These are phyloP conservation scores for Cladosporium sphaerospermum DNA, from an alignment of 2,329 filamentous ascomycete species.

Conservation along the genomic window DNA sequence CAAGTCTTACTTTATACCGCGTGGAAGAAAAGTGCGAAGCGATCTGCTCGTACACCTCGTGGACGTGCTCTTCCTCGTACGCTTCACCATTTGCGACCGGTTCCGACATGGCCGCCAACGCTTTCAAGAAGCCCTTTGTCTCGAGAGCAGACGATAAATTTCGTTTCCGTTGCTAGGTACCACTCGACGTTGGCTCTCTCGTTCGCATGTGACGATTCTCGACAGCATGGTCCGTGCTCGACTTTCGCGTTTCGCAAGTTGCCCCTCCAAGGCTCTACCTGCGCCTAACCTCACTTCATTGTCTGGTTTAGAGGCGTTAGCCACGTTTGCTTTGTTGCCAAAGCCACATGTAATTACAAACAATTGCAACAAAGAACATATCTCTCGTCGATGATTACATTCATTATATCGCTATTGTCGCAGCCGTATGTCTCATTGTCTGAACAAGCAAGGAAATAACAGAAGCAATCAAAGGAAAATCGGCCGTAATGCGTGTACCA, in stretches of 20 bases:
- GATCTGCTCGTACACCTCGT: conserved; percentile 84
- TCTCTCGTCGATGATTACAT: neutral
- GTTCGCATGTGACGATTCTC: too few species aligned
- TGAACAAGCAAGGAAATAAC: neutral
- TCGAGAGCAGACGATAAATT: too few species aligned
- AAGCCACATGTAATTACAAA: neutral
- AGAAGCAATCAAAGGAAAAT: neutral
- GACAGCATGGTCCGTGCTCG: neutral
- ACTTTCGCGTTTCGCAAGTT: neutral
- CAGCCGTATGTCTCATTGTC: neutral
- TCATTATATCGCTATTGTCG: neutral
- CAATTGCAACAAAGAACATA: too few species aligned
- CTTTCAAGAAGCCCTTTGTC: too few species aligned
- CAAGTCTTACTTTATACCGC: conserved; percentile 54
- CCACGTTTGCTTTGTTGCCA: neutral
- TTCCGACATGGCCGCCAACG: too few species aligned
- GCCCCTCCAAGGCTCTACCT: too few species aligned
- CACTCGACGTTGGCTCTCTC: too few species aligned
- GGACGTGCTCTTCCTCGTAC: conserved; percentile 85
- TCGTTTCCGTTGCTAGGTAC: too few species aligned
- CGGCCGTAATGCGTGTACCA: neutral
- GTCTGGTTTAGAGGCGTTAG: neutral
- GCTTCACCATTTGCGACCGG: neutral
- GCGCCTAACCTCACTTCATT: neutral
- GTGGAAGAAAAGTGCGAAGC: conserved; percentile 79